Percentiles rank a stretch among this genome's conserved stretches.
Evolutionary conservation across 1,284 basidiomycete genomes (phyloP).

Genomic region (Ustilago vetiveriae): DNA sequence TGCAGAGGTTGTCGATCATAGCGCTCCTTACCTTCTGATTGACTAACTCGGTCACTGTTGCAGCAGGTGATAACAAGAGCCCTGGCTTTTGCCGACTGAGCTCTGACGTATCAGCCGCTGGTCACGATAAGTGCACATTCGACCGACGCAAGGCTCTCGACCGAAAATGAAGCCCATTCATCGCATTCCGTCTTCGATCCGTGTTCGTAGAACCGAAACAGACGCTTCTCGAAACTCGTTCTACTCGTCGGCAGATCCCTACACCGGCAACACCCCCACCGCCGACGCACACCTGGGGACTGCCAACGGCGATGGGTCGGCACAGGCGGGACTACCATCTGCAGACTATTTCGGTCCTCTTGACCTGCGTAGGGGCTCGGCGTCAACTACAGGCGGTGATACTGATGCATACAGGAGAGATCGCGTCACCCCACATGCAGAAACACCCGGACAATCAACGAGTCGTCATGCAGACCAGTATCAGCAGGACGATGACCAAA

Average conservation of each 20-base stretch:
- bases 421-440: constrained; percentile 6
- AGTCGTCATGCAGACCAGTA: background rate
- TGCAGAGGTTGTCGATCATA: too few relatives aligned
- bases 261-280: background rate
- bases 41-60: too few relatives aligned
- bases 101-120: too few relatives aligned
- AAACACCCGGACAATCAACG: background rate
- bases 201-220: constrained; percentile 26
- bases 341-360: constrained; percentile 16
- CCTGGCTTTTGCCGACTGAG: too few relatives aligned
- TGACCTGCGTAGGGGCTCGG: constrained; percentile 7
- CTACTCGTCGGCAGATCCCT: constrained; percentile 24
- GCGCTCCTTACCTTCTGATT: too few relatives aligned
- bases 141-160: too few relatives aligned
- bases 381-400: constrained; percentile 2
- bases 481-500: constrained; percentile 22
- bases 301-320: background rate
- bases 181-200: constrained; percentile 44
- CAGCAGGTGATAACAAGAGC: too few relatives aligned
- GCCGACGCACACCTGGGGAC: background rate
- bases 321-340: background rate
- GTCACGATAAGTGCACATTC: too few relatives aligned
- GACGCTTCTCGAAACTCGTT: constrained; percentile 6
- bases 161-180: constrained; percentile 14
- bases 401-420: background rate